Evolutionary conservation across 169 alveolate species (phyloP), one percentile per base, ranked within the genome.

Genomic region (Plasmodium reichenowi): DNA sequence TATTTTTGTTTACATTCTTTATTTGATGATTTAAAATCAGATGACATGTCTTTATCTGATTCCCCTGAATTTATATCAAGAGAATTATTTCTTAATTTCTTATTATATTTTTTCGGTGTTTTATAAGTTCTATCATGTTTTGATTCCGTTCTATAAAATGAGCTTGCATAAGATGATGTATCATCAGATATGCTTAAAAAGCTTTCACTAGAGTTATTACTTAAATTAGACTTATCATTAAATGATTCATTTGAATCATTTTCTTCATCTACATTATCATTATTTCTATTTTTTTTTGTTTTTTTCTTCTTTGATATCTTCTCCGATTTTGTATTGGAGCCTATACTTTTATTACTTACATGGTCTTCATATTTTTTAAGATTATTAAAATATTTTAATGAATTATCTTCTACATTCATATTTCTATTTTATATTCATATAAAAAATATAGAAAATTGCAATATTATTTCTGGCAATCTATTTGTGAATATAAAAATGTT

Each of bases 371-470:
- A 64, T 22, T 66, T 78, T 48, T 67, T 78, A 15, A 22, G 13
- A 7, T 59, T 78, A 50, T 48, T 58, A 64, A 50, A 66, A 47
- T 60, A 45, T 17, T 52, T 66, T 67, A 70, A 29, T 58, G 78
- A 68, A 29, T 78, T 78, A 43, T 66, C 76, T 48, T 59, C 89
- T 64, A 78, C 76, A 78, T 78, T 76, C 89, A 66, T 78, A 29
- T 78, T 66, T 38, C 4, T 38, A 5, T 38, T 38, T 38, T 38
- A 38, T 38, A 38, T 38, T 38, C 47, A 38, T 38, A 38, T 38
- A 38, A 38, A 38, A 38, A 5, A 38, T 38, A 38, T 38, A 38
- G 0, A 38, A 5, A 38, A 38, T 5, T 5, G 9, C 0, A 38
- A 38, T 38, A 38, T 38, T 38, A 38, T 38, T 38, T 38, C 47